phyloP scores from a whole-genome alignment of 768 basidiomycete genomes.

The Phylloporus scabripes region DNA sequence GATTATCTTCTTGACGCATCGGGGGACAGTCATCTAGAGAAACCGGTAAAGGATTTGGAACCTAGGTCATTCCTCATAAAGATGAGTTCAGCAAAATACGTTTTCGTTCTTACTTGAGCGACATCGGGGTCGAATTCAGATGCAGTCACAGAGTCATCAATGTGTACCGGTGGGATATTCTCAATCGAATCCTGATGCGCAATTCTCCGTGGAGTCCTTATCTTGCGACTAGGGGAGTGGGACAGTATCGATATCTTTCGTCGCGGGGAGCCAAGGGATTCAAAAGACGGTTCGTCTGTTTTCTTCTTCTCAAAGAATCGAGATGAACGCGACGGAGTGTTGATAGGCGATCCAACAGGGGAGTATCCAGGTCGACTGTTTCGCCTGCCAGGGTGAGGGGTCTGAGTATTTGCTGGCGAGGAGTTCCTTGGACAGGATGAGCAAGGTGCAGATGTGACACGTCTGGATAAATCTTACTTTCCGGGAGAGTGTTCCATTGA shows the following conservation, averaged over 20 bases:
- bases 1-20: background rate
- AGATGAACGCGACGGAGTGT: background rate
- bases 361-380: slow-evolving; percentile 4
- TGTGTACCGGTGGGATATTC: slow-evolving; percentile 2
- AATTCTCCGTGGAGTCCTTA: background rate
- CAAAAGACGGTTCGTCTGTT: background rate
- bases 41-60: background rate
- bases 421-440: slow-evolving; percentile 11
- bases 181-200: slow-evolving; percentile 3
- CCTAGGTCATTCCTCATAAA: background rate
- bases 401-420: background rate
- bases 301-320: slow-evolving; percentile 1
- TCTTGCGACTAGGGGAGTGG: slow-evolving; percentile 4
- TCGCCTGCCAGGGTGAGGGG: background rate
- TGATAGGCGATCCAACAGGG: slow-evolving; percentile 1
- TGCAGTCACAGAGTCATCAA: slow-evolving; percentile 30
- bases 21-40: background rate
- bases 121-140: slow-evolving; percentile 24
- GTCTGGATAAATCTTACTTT: slow-evolving; percentile 14
- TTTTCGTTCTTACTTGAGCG: slow-evolving; percentile 7
- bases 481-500: background rate
- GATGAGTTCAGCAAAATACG: background rate
- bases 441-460: background rate
- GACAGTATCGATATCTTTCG: background rate
- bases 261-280: background rate